These are phyloP conservation scores for Colletotrichum euphorbiae DNA, from an alignment of 2,329 filamentous ascomycete species.

Conservation along the genomic window DNA sequence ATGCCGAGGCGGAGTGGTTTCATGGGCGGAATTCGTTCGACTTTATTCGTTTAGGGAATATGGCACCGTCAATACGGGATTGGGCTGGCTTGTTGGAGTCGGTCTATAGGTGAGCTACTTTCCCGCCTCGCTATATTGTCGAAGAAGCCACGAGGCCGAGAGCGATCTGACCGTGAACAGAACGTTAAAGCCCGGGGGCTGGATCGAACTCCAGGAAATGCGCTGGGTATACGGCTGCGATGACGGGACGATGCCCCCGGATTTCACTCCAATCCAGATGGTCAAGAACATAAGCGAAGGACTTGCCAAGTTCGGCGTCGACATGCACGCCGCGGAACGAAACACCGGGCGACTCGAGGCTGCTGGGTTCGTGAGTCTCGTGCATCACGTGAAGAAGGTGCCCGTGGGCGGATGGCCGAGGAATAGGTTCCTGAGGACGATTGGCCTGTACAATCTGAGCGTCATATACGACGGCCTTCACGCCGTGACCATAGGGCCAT, in stretches of 20 bases:
- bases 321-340: conserved; percentile 53
- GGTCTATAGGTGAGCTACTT: conserved; percentile 62
- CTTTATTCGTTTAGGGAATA: conserved; percentile 70
- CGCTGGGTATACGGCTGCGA: conserved; percentile 55
- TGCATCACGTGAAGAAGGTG: conserved; percentile 63
- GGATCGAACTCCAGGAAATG: conserved; percentile 65
- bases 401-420: conserved; percentile 67
- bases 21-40: conserved; percentile 59
- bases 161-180: conserved; percentile 62
- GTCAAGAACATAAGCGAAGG: conserved; percentile 11
- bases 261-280: conserved; percentile 46
- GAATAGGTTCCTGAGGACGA: conserved; percentile 54
- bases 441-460: conserved; percentile 58
- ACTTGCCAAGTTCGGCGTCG: conserved; percentile 53
- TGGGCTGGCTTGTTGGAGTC: conserved; percentile 66
- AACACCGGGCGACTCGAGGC: conserved; percentile 53
- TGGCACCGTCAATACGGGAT: conserved; percentile 56
- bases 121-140: conserved; percentile 59
- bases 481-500: conserved; percentile 56
- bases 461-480: conserved; percentile 54
- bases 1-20: conserved; percentile 61
- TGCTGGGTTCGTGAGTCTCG: conserved; percentile 66
- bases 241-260: conserved; percentile 56
- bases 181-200: conserved; percentile 61
- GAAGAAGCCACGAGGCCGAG: background rate